These are phyloP conservation scores for Hylodesmum podocarpum DNA, from an alignment of 306 rosid species.

Conservation along the genomic window DNA sequence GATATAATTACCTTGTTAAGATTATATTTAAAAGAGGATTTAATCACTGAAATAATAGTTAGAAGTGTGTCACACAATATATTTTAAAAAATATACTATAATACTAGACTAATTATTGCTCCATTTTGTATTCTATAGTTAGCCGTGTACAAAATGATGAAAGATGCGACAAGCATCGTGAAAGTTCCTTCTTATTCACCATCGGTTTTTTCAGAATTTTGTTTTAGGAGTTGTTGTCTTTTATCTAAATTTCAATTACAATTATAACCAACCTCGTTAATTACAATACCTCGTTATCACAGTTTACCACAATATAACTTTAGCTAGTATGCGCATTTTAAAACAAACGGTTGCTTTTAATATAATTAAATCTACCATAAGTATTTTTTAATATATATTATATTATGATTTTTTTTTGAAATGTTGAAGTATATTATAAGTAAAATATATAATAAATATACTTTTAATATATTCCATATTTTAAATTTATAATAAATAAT, in stretches of 20 bases:
- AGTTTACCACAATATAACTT: too few species aligned
- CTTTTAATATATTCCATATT: too few species aligned
- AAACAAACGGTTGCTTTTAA: too few species aligned
- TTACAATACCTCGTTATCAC: neutral
- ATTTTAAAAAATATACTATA: neutral
- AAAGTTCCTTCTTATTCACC: neutral
- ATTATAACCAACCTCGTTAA: neutral
- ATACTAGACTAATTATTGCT: neutral
- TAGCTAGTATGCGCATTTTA: too few species aligned
- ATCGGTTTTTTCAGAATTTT: neutral
- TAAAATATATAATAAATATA: too few species aligned
- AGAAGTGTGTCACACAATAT: neutral
- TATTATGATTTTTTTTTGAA: too few species aligned
- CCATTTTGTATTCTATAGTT: neutral
- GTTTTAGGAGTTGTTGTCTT: neutral
- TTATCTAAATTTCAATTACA: neutral
- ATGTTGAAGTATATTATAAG: too few species aligned
- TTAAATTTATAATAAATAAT: too few species aligned
- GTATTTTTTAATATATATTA: too few species aligned
- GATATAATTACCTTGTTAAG: neutral
- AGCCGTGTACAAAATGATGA: neutral
- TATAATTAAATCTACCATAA: too few species aligned
- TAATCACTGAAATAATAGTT: neutral
- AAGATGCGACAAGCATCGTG: neutral
- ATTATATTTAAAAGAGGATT: neutral